phyloP scores from a whole-genome alignment of 73 alveolate genomes.

The Tetrahymena borealis region DNA sequence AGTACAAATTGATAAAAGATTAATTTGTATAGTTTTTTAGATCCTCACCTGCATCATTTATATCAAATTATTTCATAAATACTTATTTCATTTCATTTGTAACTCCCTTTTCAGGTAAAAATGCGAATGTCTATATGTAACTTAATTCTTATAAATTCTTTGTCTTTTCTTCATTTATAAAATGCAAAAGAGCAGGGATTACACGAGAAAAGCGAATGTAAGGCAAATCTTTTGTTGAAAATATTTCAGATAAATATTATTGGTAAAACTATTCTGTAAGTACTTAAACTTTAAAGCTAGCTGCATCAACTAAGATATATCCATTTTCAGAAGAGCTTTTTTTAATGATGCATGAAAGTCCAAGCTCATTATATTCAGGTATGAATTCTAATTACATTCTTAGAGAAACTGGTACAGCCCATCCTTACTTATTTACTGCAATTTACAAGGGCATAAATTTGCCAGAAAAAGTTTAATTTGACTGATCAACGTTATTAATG shows the following conservation, averaged over 20 bases:
- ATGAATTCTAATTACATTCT: neutral
- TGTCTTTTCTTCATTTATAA: neutral
- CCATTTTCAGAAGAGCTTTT: neutral
- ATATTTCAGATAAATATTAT: neutral
- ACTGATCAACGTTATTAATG: neutral
- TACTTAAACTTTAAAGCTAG: neutral
- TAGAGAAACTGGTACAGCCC: neutral
- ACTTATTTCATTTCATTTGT: neutral
- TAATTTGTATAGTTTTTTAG: neutral
- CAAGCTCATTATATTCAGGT: neutral
- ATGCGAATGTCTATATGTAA: neutral
- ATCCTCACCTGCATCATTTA: neutral
- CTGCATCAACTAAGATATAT: neutral
- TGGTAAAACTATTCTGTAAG: neutral
- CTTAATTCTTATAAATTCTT: neutral
- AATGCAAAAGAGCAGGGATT: neutral
- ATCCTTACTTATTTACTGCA: neutral
- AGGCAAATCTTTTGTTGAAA: neutral
- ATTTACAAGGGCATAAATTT: neutral
- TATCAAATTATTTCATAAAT: neutral
- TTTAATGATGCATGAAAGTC: neutral
- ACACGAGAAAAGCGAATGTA: neutral
- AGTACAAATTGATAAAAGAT: neutral
- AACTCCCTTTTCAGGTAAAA: neutral
- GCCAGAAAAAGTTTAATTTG: neutral